Base-by-base conservation (phyloP, 176 grass and related monocot species). In the Avena atlantica region DNA sequence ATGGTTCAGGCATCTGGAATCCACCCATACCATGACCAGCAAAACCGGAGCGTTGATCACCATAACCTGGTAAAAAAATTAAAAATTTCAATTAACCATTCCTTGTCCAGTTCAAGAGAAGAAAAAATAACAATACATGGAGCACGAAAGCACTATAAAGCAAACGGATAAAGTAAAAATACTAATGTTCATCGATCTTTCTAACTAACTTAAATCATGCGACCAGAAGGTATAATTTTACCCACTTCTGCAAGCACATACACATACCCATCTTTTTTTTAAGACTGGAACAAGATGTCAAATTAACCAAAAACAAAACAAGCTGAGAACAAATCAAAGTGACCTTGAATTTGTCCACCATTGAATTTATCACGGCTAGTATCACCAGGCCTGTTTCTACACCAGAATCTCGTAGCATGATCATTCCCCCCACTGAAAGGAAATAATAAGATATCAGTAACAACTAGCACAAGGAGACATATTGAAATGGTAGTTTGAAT, bases 331-430 rank as follows among this genome's bases (percentile, higher is more conserved):
- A 67, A 88, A 47, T 57, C 8, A 82, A 74, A 77, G 73, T 21
- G 74, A 98, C 94, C 96, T 91, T 88, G 78, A 74, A 49, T 83
- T 27, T 92, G 97, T 36, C 97, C 92, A 36, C 87, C 73, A 70
- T 84, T 93, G 79, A 96, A 99, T 93, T 92, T 99, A 91, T 99
- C 94, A 27, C 94, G 93, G 78, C 81, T 88, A 86, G 88, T 70
- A 94, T 99, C 97, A 68, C 97, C 97, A 83, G 97, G 97, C 74
- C 97, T 92, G 81, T 99, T 99, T 82, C 97, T 90, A 86, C 97
- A 99, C 97, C 97, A 99, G 81, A 99, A 99, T 63, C 86, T 94
- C 24, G 97, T 99, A 40, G 97, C 92, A 89, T 99, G 94, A 84
- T 99, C 97, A 81, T 96, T 96, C 85, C 97, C 95, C 37, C 97